Evolutionary conservation across 495 filamentous ascomycete species (phyloP), one percentile per base, ranked within the genome.

Genomic region (Copromyces sp.): DNA sequence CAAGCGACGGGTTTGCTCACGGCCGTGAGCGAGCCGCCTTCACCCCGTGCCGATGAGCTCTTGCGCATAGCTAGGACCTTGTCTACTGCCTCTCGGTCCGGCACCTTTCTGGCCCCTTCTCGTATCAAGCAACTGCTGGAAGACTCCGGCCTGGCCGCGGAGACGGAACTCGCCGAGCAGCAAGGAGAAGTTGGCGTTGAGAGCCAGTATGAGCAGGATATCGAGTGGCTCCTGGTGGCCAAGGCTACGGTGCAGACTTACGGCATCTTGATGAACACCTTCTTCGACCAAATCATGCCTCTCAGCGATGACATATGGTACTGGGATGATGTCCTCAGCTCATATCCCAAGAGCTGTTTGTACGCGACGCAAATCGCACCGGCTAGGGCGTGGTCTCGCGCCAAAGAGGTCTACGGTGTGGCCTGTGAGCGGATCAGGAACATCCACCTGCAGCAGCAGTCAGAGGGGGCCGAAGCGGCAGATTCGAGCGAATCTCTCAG

Each of bases 161-260:
- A 73, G 68, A 29, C 39, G 37, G 37, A 44, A 11, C 47, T 65
- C 3, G 37, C 68, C 4, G 75, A 77, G 78, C 74, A 74, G 68
- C 71, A 73, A 59, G 47, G 70, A 59, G 71, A 75, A 16, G 69
- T 76, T 16, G 74, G 79, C 14, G 72, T 72, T 9, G 79, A 81
- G 70, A 82, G 75, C 39, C 77, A 83, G 29, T 89, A 91, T 77
- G 89, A 92, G 76, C 82, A 85, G 39, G 92, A 98, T 72, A 84
- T 97, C 71, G 90, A 95, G 81, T 98, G 95, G 95, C 81, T 97
- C 35, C 82, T 97, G 32, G 86, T 93, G 9, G 90, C 90, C 77
- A 99, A 98, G 80, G 94, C 94, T 3, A 91, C 94, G 0, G 86
- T 92, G 35, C 94, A 97, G 77, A 89, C 89, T 0, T 94, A 97